Conservation (phyloP, 371 early-diverging fungal genomes). For the Chytridium lagenaria region DNA sequence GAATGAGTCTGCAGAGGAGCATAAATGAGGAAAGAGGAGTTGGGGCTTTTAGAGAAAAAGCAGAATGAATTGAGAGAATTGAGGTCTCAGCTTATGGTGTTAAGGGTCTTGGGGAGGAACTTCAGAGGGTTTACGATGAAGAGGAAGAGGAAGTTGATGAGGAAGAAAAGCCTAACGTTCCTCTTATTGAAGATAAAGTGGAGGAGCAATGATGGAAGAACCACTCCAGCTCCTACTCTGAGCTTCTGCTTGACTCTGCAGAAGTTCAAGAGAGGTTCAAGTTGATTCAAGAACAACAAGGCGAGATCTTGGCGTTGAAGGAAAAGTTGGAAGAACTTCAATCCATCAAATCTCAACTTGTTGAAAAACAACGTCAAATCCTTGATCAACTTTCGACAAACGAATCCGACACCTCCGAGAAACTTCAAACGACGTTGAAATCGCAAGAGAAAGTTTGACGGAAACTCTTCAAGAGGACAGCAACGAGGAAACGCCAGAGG, state of each 20-base stretch:
- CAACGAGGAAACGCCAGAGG: neutral
- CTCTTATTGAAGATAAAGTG: no score
- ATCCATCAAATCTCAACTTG: neutral
- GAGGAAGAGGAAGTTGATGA: neutral
- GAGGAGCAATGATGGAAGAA: no score
- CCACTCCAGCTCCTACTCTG: neutral
- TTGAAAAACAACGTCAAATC: constrained; percentile 1
- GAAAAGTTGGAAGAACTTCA: constrained; percentile 1
- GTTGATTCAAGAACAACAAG: constrained; percentile 11
- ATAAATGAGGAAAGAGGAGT: neutral
- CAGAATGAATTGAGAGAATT: constrained; percentile 6
- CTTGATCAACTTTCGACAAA: neutral
- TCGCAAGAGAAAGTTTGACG: neutral
- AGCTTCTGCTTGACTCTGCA: neutral
- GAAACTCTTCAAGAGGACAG: no score
- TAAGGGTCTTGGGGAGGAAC: constrained; percentile 4
- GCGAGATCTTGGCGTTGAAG: neutral
- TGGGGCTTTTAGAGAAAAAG: constrained; percentile 9
- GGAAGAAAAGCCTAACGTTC: no score
- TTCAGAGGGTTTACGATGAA: neutral
- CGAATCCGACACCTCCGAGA: neutral
- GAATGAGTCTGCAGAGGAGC: constrained; percentile 9
- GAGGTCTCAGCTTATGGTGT: neutral
- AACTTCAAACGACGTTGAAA: neutral
- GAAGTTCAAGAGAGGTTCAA: neutral